Evolutionary conservation across 2,329 filamentous ascomycete species (phyloP), one percentile per base, ranked within the genome.

Genomic region (Fusarium tanahbumbuense): DNA sequence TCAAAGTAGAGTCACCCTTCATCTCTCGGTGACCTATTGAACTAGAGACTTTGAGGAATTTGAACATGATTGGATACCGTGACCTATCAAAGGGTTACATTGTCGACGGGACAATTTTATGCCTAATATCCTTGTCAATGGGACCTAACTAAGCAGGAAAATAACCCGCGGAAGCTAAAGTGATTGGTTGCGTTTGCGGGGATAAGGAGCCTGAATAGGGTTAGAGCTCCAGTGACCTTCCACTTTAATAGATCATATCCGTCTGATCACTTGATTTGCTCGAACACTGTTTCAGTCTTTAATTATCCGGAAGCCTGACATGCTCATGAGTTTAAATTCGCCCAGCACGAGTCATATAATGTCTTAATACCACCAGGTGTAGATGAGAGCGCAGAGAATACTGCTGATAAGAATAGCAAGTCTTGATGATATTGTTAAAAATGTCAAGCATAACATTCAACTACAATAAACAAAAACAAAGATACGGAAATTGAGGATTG

Each of bases 51-150:
- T 37, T 0, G 5, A 32, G 11, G 18, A 30, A 41, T 46, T 9
- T 9, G 12, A 18, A 12, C 20, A 28, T 64, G 61, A 64, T 45
- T 53, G 40, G 28, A 25, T 15, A 25, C 50, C 45, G 45, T 64
- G 61, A 64, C 52, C 45, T 28, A 64, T 57, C 50, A 32, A 11
- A 64, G 37, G 28, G 61, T 64, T 49, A 64, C 61, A 64, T 58
- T 40, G 8, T 25, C n/a, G 18, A 27, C 25, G n/a, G 25, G 18
- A 16, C 37, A 16, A 22, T 16, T 8, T 16, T 23, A 16, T 52
- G 22, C n/a, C 22, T 52, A 40, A 52, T 15, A 52, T 20, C 49
- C 49, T 41, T 27, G 49, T 10, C 9, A 6, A 41, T 34, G 8
- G n/a, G 49, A 52, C 40, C 49, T 28, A 34, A 15, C 23, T 41